Evolutionary conservation across 805 yeast genomes (phyloP).

Genomic region (Candida lessepsii): DNA sequence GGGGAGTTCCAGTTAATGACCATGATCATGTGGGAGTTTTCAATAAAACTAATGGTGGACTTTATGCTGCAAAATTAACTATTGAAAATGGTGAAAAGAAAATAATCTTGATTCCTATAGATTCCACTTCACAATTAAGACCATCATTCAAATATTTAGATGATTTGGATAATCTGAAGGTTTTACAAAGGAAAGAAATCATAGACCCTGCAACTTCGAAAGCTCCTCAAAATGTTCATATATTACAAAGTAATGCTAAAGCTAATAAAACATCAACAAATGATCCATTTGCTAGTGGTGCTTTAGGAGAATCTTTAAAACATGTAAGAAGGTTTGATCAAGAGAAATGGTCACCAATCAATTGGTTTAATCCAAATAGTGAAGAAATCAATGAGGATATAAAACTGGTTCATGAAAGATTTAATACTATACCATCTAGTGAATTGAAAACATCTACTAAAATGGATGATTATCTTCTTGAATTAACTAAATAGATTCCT

Average conservation of each 20-base stretch:
- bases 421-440: constrained; percentile 5
- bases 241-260: constrained; percentile 42
- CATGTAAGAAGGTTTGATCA: constrained; percentile 41
- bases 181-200: constrained; percentile 35
- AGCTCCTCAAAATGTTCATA: constrained; percentile 34
- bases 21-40: constrained; percentile 76
- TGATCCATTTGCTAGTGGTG: constrained; percentile 19
- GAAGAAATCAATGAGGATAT: constrained; percentile 5
- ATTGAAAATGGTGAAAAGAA: constrained; percentile 24
- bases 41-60: constrained; percentile 48
- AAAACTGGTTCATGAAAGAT: constrained; percentile 9
- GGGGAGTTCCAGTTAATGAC: constrained; percentile 56
- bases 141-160: constrained; percentile 83
- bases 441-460: constrained; percentile 21
- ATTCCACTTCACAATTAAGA: constrained; percentile 71
- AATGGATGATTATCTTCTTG: constrained; percentile 26
- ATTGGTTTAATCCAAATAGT: constrained; percentile 21
- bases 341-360: constrained; percentile 37
- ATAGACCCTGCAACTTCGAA: constrained; percentile 22
- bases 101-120: constrained; percentile 63
- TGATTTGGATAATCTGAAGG: constrained; percentile 48
- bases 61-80: constrained; percentile 33
- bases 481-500: constrained; percentile 18
- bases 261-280: constrained; percentile 13
- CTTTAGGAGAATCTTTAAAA: constrained; percentile 40